A percentile compares a stretch with the other conserved stretches of the same genome.
phyloP scores from a whole-genome alignment of 2,329 filamentous ascomycete genomes.

The Westerdykella aurantiaca region DNA sequence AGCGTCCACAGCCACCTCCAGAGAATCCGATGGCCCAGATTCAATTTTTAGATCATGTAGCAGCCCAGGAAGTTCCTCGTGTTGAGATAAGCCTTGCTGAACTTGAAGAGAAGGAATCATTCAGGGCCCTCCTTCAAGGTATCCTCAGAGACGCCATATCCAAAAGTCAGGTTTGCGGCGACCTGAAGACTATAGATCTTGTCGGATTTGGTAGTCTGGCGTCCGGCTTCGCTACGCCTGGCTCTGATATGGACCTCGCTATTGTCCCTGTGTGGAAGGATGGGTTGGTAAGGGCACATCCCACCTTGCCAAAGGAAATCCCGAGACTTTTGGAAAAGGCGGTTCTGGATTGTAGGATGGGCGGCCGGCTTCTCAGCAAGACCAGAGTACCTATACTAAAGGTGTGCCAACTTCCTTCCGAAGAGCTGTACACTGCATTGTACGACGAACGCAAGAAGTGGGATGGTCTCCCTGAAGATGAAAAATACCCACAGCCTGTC shows the following conservation, averaged over 20 bases:
- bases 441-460: constrained; percentile 63
- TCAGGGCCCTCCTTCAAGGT: constrained; percentile 59
- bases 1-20: neutral
- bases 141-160: constrained; percentile 58
- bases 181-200: constrained; percentile 54
- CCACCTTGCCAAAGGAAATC: constrained; percentile 51
- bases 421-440: constrained; percentile 56
- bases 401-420: constrained; percentile 66
- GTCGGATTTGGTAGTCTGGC: constrained; percentile 76
- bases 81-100: constrained; percentile 61
- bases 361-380: constrained; percentile 68
- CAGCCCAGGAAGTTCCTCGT: constrained; percentile 46
- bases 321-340: constrained; percentile 70
- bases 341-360: constrained; percentile 65
- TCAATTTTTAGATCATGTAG: constrained; percentile 41
- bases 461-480: constrained; percentile 53
- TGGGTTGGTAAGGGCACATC: constrained; percentile 2
- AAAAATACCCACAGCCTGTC: constrained; percentile 35
- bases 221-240: constrained; percentile 79
- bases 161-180: constrained; percentile 43
- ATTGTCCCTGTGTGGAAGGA: constrained; percentile 57
- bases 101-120: constrained; percentile 63
- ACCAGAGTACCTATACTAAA: constrained; percentile 86
- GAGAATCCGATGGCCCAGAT: constrained; percentile 33
- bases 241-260: constrained; percentile 87